A percentile compares a stretch with the other conserved stretches of the same genome.
Evolutionary conservation across 192 early-diverging fungal genomes (phyloP).

Genomic region (Umbelopsis vinacea): DNA sequence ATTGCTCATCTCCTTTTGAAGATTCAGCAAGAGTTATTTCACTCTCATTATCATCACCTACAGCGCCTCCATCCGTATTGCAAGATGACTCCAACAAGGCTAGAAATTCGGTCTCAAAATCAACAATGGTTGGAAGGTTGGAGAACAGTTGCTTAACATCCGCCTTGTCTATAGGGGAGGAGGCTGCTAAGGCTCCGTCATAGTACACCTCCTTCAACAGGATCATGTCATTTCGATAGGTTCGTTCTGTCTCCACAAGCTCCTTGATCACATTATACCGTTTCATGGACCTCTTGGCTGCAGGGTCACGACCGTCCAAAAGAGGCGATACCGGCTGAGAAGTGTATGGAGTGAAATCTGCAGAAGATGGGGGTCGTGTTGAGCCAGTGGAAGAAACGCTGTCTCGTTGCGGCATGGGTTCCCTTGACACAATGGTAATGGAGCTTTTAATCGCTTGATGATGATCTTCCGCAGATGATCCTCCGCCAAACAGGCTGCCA

Average conservation of each 20-base stretch:
- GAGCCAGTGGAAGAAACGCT: background rate
- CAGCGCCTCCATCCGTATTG: slow-evolving; percentile 31
- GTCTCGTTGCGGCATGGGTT: slow-evolving; percentile 2
- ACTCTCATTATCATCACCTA: slow-evolving; percentile 28
- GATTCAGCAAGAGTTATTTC: background rate
- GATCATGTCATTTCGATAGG: slow-evolving; percentile 76
- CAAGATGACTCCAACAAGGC: slow-evolving; percentile 66
- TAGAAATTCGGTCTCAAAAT: slow-evolving; percentile 66
- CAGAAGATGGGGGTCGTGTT: slow-evolving; percentile 19
- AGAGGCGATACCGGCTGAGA: slow-evolving; percentile 24
- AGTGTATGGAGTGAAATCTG: background rate
- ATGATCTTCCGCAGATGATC: slow-evolving; percentile 18
- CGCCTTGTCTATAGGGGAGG: slow-evolving; percentile 49
- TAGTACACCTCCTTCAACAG: slow-evolving; percentile 74
- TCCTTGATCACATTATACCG: slow-evolving; percentile 75
- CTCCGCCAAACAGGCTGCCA: slow-evolving; percentile 12
- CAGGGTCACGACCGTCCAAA: slow-evolving; percentile 23
- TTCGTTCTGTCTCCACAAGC: slow-evolving; percentile 75
- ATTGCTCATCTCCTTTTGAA: slow-evolving; percentile 25
- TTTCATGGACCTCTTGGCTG: slow-evolving; percentile 44
- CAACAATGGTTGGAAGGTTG: slow-evolving; percentile 78
- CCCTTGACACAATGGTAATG: slow-evolving; percentile 13
- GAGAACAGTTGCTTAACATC: slow-evolving; percentile 79
- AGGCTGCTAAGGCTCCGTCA: slow-evolving; percentile 54
- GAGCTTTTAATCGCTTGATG: slow-evolving; percentile 23